These are phyloP conservation scores for Penicillium alfredii DNA, from an alignment of 495 filamentous ascomycete genomes.

Conservation along the genomic window DNA sequence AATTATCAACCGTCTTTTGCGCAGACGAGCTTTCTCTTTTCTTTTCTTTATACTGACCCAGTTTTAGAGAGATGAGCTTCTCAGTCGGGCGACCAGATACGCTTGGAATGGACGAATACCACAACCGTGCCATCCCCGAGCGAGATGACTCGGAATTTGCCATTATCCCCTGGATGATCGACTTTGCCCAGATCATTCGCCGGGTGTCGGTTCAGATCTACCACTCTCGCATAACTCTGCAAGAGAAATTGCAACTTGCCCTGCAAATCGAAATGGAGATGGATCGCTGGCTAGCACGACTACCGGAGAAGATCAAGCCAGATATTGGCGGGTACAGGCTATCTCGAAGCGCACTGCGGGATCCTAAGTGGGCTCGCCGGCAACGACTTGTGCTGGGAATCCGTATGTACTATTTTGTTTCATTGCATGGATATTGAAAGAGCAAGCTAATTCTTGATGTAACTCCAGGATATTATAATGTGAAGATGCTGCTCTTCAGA, in stretches of 20 bases:
- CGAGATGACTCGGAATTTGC: slow-evolving; percentile 35
- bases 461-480: slow-evolving; percentile 31
- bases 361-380: slow-evolving; percentile 37
- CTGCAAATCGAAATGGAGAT: slow-evolving; percentile 35
- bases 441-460: background rate
- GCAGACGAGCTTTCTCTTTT: too few relatives aligned
- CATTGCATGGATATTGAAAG: background rate
- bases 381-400: slow-evolving; percentile 35
- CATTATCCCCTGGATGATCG: slow-evolving; percentile 41
- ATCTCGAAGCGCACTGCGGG: slow-evolving; percentile 25
- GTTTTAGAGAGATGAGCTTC: slow-evolving; percentile 36
- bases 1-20: too few relatives aligned
- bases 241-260: slow-evolving; percentile 33
- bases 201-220: slow-evolving; percentile 40
- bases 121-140: slow-evolving; percentile 34
- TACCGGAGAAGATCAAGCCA: slow-evolving; percentile 32
- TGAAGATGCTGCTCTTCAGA: slow-evolving; percentile 38
- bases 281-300: slow-evolving; percentile 30
- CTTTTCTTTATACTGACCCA: background rate
- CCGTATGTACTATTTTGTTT: slow-evolving; percentile 15
- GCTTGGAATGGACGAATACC: slow-evolving; percentile 40
- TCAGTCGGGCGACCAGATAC: slow-evolving; percentile 38
- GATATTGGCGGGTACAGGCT: slow-evolving; percentile 20
- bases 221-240: slow-evolving; percentile 33
- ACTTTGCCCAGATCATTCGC: slow-evolving; percentile 36